Evolutionary conservation across 2,329 filamentous ascomycete species (phyloP), one percentile per base, ranked within the genome.

Genomic region (Meredithiella fracta): DNA sequence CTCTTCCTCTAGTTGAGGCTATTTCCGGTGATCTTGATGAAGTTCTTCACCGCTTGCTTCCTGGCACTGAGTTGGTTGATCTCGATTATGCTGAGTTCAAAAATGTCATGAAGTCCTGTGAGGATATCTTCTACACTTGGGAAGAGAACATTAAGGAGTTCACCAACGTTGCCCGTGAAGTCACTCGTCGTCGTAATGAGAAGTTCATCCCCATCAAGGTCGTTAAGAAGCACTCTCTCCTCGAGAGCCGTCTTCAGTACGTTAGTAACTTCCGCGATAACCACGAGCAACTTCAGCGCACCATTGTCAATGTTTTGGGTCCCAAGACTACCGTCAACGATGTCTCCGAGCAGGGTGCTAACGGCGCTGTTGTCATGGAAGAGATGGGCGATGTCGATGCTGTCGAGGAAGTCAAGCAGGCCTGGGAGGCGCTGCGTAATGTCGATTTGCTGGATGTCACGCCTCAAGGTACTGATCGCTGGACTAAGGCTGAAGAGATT

Each of bases 201-300:
- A 95, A 94, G 67, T 98, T 98, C 67, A 96, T 98, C 61, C 90
- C 91, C 3, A 97, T 99, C 73, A 97, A 97, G 72, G 90, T 98
- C 67, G 79, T 76, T 61, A 85, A 89, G 59, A 85, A 86, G 63
- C 92, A 98, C 66, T 83, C 80, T 40, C 86, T 91, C 67, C 86
- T 92, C 25, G 89, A 97, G 68, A 84, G 92, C 60, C 82, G 92
- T 47, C 75, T 99, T 62, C 89, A 86, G 64, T 98, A 98, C 67
- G 89, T 99, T 61, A 81, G 82, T 63, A 95, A 86, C 20, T 99
- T 99, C 73, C 82, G 92, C 25, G 86, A 91, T 64, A 96, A 97
- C 65, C 92, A 99, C 67, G 92, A 99, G 69, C 92, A 98, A 69
- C 79, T 99, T 51, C 91, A 96, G 69, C 83, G 83, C 62, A 99